Base-by-base conservation (phyloP, 2,329 filamentous ascomycete species). In the Arthrobotrys megalospora region DNA sequence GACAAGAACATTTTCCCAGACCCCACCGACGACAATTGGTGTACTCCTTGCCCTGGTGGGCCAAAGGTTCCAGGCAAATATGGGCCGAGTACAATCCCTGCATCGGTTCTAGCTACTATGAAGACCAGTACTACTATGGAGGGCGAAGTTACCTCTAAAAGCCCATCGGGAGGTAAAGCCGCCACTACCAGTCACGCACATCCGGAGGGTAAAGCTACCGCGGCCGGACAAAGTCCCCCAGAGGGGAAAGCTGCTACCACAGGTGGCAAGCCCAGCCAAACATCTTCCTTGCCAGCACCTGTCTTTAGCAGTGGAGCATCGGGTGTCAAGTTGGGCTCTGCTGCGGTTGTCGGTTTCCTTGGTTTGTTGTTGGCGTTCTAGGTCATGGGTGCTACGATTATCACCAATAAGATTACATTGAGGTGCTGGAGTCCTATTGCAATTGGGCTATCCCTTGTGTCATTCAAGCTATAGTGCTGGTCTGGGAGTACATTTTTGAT, bases 1-100 rank as follows among this genome's bases (percentile, higher is more conserved):
- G 48, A 52, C 12, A 52, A 52, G n/a, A 52, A 32, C n/a, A 52
- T 52, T 8, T 52, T 52, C 24, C 48, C 48, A 16, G 48, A 52
- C 7, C 48, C 48, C 12, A 52, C 48, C 2, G 24, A 28, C 6
- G 48, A 52, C n/a, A 52, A 52, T 7, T 52, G 21, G 21, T 52
- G 48, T 11, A 52, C 24, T 52, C 21, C 48, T 1, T 52, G 48
- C 48, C 41, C 41, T 6, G 41, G 41, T 16, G 41, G 41, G 3
- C 41, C 41, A 16, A 16, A 45, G 5, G n/a, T 45, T 16, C n/a
- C 41, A 12, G 41, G 41, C 41, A 45, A 45, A 45, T 45, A 45
- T 6, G 41, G 41, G 14, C 41, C 41, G 16, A 12, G n/a, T 21
- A 5, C 52, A 6, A 14, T 41, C 28, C 52, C 52, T 12, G 8